Evolutionary conservation across 108 stramenopile species (phyloP).

Genomic region (Cyclotella choctawhatcheeana): DNA sequence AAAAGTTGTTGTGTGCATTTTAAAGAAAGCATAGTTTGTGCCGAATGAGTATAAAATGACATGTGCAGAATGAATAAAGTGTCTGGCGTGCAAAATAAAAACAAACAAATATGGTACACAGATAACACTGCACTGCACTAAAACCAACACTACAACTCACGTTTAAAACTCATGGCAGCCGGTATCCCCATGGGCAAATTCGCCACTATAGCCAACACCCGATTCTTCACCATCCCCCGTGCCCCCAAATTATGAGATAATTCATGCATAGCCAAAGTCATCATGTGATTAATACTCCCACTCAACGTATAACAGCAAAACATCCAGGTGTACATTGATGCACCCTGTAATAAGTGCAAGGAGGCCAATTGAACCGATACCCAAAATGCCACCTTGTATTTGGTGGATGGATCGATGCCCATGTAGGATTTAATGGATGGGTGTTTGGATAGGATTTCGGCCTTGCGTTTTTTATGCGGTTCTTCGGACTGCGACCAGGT

Average conservation of each 20-base stretch:
- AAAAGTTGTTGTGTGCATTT: too few relatives aligned
- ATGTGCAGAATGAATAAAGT: too few relatives aligned
- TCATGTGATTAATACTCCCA: constrained; percentile 83
- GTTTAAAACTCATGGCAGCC: constrained; percentile 84
- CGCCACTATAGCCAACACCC: constrained; percentile 79
- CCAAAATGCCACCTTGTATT: constrained; percentile 61
- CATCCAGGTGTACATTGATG: constrained; percentile 50
- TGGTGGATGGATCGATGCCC: constrained; percentile 75
- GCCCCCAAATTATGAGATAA: constrained; percentile 89
- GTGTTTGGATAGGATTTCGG: constrained; percentile 70
- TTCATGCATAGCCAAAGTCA: constrained; percentile 93
- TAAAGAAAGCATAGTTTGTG: too few relatives aligned
- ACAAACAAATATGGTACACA: too few relatives aligned
- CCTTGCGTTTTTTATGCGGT: constrained; percentile 45
- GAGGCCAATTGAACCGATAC: constrained; percentile 63
- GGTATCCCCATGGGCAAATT: constrained; percentile 92
- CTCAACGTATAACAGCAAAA: constrained; percentile 76
- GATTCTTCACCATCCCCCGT: constrained; percentile 70
- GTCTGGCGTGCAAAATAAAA: too few relatives aligned
- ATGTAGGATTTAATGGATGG: constrained; percentile 86
- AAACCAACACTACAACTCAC: too few relatives aligned
- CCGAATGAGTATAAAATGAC: too few relatives aligned
- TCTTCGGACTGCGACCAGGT: constrained; percentile 54
- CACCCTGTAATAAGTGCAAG: constrained; percentile 65
- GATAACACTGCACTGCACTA: too few relatives aligned